Percentiles rank a stretch among this genome's conserved stretches.
These are phyloP conservation scores for Porcisia hertigi DNA, from an alignment of 208 protist genomes.

Conservation along the genomic window DNA sequence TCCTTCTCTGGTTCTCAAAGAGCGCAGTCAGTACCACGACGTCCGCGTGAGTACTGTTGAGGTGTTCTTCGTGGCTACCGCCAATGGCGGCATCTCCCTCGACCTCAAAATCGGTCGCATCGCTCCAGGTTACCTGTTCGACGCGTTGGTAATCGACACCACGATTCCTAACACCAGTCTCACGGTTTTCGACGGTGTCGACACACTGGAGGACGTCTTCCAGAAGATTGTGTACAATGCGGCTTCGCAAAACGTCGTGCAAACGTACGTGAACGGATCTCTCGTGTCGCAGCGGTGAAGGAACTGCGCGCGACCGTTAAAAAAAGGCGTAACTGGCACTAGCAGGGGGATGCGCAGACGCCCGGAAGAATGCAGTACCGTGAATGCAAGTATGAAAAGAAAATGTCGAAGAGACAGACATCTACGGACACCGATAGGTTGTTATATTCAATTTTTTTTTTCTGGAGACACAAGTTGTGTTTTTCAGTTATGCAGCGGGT, in stretches of 20 bases:
- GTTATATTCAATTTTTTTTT: background rate
- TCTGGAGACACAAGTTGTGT: background rate
- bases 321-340: background rate
- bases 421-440: background rate
- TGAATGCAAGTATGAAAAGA: background rate
- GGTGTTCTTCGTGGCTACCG: conserved; percentile 89
- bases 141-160: conserved; percentile 86
- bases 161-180: conserved; percentile 44
- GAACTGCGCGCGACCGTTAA: background rate
- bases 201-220: conserved; percentile 66
- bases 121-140: conserved; percentile 83
- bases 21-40: conserved; percentile 31
- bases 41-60: conserved; percentile 56
- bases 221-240: conserved; percentile 79
- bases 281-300: conserved; percentile 47
- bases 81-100: conserved; percentile 83
- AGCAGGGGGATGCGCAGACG: background rate
- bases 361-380: background rate
- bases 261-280: conserved; percentile 66
- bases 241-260: conserved; percentile 56
- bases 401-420: background rate
- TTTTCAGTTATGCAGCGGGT: background rate
- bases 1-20: conserved; percentile 17
- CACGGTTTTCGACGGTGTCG: conserved; percentile 57
- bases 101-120: conserved; percentile 91